A percentile compares a stretch with the other conserved stretches of the same genome.
phyloP scores from a whole-genome alignment of 805 yeast species.

The Tetrapisispora namnaoensis region DNA sequence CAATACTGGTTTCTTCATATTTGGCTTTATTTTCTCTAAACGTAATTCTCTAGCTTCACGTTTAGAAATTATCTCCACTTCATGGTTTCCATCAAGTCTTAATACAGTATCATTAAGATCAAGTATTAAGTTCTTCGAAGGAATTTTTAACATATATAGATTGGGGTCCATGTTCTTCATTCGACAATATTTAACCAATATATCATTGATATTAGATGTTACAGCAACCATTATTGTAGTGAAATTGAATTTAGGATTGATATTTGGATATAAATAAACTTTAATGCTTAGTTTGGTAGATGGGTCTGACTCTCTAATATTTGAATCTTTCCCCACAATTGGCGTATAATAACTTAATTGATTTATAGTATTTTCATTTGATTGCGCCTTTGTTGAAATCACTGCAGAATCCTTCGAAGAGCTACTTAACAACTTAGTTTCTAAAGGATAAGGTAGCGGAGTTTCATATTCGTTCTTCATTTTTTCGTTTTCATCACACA shows the following conservation, averaged over 20 bases:
- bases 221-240: constrained; percentile 26
- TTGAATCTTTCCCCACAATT: constrained; percentile 22
- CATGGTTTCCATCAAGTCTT: constrained; percentile 33
- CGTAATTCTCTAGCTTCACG: constrained; percentile 32
- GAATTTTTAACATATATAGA: constrained; percentile 30
- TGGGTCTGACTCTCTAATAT: constrained; percentile 13
- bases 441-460: constrained; percentile 39
- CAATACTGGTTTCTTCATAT: constrained; percentile 21
- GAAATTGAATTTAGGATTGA: constrained; percentile 21
- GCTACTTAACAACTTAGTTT: constrained; percentile 9
- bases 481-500: constrained; percentile 40
- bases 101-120: constrained; percentile 34
- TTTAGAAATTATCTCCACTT: constrained; percentile 36
- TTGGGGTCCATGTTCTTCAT: constrained; percentile 29
- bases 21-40: constrained; percentile 26
- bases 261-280: constrained; percentile 29
- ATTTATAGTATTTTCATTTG: constrained; percentile 12
- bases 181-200: constrained; percentile 29
- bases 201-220: constrained; percentile 30
- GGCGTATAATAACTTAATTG: constrained; percentile 32
- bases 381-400: constrained; percentile 3
- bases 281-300: constrained; percentile 25
- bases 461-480: constrained; percentile 40
- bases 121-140: constrained; percentile 23
- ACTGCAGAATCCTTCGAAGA: constrained; percentile 1